Conservation (phyloP, 345 rosid genomes). For the Eucalyptus tenuipes region DNA sequence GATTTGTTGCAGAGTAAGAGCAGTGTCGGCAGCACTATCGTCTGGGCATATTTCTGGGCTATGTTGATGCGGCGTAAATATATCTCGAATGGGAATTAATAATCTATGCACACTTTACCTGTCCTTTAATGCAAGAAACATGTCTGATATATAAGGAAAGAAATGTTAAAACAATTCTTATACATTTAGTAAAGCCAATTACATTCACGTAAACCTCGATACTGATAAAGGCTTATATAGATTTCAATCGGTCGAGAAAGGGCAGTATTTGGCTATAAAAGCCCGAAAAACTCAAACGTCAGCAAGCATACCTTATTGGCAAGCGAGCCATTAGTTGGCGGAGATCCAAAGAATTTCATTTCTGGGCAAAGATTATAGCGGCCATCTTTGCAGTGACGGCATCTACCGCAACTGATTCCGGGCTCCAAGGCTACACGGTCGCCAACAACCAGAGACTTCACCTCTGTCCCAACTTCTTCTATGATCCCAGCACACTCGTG, state of each 20-base stretch:
- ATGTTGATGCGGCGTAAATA: not conserved
- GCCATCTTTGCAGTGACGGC: conserved; percentile 63
- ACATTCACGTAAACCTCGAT: not conserved
- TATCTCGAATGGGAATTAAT: accelerated
- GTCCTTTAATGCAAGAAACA: not conserved
- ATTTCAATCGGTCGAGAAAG: not conserved
- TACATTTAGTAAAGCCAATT: not conserved
- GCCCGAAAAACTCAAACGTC: not conserved
- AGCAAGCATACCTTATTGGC: conserved; percentile 47
- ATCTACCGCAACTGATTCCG: conserved; percentile 75
- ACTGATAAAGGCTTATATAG: not conserved
- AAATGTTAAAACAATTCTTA: not conserved
- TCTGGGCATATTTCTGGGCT: not conserved
- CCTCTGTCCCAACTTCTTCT: conserved; percentile 75
- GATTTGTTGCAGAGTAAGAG: not conserved
- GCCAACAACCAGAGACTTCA: conserved; percentile 48
- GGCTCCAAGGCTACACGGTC: conserved; percentile 93
- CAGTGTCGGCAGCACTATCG: not conserved
- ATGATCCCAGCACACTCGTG: conserved; percentile 92
- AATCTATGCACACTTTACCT: not conserved
- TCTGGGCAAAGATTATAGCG: conserved; percentile 82
- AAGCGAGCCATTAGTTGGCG: conserved; percentile 85
- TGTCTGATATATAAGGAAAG: not conserved
- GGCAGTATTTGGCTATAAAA: not conserved
- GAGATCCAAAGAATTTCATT: conserved; percentile 92